Conservation (phyloP, 176 grass and related monocot genomes). For the Carex myosuroides region DNA sequence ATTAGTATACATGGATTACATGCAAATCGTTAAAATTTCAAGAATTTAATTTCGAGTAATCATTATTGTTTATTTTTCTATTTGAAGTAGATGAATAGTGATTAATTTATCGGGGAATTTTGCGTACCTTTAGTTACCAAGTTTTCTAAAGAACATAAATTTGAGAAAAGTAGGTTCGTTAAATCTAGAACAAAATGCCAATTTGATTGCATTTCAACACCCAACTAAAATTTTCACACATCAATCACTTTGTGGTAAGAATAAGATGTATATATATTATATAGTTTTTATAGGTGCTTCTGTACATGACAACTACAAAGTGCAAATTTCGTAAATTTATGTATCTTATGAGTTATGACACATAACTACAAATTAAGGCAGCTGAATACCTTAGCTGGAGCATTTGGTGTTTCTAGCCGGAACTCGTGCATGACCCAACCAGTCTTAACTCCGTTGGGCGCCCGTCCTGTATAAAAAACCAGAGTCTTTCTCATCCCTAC, state of each 20-base stretch:
- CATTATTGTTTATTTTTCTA: not conserved
- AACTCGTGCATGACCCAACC: constrained; percentile 84
- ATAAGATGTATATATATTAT: not conserved
- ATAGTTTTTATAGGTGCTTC: not conserved
- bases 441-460: constrained; percentile 54
- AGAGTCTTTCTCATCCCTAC: constrained; percentile 78
- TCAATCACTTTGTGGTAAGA: not conserved
- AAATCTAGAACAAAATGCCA: not conserved
- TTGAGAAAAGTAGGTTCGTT: not conserved
- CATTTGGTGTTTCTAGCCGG: constrained; percentile 36
- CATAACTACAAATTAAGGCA: not conserved
- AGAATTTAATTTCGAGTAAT: no score
- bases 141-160: not conserved
- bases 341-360: not conserved
- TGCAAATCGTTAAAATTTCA: not conserved
- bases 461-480: constrained; percentile 58
- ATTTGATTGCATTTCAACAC: not conserved
- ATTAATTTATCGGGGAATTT: not conserved
- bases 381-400: constrained; percentile 37
- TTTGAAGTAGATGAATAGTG: not conserved
- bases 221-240: not conserved
- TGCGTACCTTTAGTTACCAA: not conserved
- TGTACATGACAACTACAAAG: not conserved
- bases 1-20: not conserved
- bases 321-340: not conserved